Evolutionary conservation across 2,329 filamentous ascomycete genomes (phyloP).

Genomic region (Microthyrium microscopicum): DNA sequence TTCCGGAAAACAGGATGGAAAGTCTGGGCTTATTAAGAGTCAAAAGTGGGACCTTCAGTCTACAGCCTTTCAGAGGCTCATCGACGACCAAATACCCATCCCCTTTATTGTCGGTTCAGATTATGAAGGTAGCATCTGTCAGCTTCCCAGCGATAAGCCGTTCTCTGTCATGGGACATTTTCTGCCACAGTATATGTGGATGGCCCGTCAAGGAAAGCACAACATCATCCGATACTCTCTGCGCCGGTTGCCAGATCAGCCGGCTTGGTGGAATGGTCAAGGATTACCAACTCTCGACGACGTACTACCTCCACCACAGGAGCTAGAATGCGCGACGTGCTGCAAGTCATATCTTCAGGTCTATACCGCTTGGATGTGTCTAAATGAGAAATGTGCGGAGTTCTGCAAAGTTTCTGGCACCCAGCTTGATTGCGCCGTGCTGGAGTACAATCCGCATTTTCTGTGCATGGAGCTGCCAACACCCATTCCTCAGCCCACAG

Average conservation of each 20-base stretch:
- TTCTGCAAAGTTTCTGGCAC: conserved; percentile 37
- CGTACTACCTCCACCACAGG: conserved; percentile 15
- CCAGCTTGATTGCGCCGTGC: conserved; percentile 21
- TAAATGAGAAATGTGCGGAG: conserved; percentile 30
- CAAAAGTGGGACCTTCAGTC: conserved; percentile 22
- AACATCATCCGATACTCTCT: no score
- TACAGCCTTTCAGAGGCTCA: no score
- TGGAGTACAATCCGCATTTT: conserved; percentile 39
- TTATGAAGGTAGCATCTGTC: no score
- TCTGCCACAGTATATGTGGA: no score
- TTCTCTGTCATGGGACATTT: no score
- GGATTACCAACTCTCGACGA: no score
- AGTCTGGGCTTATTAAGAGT: conserved; percentile 30
- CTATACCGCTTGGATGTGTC: conserved; percentile 41
- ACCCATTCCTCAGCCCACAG: conserved; percentile 19
- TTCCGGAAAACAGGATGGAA: conserved; percentile 28
- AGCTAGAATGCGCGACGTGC: conserved; percentile 22
- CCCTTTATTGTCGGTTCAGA: conserved; percentile 33
- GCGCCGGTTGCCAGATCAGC: no score
- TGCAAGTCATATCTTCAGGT: conserved; percentile 17
- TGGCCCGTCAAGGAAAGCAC: no score
- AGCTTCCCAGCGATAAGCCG: no score
- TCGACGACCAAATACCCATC: conserved; percentile 32
- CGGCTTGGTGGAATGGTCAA: no score
- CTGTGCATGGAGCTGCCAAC: conserved; percentile 30